Evolutionary conservation across 129 eudicot species (phyloP).

Genomic region (Erigeron canadensis): DNA sequence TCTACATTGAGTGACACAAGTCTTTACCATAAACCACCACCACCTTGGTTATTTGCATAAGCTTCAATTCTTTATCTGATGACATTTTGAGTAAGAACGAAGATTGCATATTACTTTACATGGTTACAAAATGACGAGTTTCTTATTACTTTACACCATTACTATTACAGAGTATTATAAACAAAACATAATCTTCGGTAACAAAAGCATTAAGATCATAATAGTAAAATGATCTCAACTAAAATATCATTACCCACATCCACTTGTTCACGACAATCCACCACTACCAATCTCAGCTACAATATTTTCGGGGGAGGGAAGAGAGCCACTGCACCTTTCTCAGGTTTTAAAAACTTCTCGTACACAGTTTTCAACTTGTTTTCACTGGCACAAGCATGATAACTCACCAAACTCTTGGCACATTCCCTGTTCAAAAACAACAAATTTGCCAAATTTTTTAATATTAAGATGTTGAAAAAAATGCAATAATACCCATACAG

Average conservation of each 20-base stretch:
- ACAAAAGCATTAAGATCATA: constrained; percentile 16
- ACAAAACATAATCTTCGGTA: too few relatives aligned
- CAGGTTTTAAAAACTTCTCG: constrained; percentile 46
- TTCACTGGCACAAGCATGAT: constrained; percentile 47
- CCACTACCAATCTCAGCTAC: constrained; percentile 21
- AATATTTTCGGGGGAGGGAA: constrained; percentile 45
- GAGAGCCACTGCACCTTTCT: constrained; percentile 47
- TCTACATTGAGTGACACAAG: too few relatives aligned
- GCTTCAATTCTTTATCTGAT: too few relatives aligned
- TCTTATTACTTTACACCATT: too few relatives aligned
- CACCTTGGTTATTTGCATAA: too few relatives aligned
- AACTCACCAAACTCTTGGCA: constrained; percentile 48
- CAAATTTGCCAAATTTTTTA: neutral
- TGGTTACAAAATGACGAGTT: too few relatives aligned
- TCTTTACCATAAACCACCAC: too few relatives aligned
- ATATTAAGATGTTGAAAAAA: neutral
- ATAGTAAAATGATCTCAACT: constrained; percentile 32
- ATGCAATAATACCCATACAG: neutral
- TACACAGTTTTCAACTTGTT: constrained; percentile 48
- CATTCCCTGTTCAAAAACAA: constrained; percentile 43
- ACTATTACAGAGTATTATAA: too few relatives aligned
- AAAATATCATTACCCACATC: neutral
- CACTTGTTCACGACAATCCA: neutral
- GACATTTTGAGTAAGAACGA: too few relatives aligned
- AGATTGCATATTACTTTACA: too few relatives aligned